Evolutionary conservation across 2,329 filamentous ascomycete species (phyloP).

Genomic region (Xenoacremonium recifei): DNA sequence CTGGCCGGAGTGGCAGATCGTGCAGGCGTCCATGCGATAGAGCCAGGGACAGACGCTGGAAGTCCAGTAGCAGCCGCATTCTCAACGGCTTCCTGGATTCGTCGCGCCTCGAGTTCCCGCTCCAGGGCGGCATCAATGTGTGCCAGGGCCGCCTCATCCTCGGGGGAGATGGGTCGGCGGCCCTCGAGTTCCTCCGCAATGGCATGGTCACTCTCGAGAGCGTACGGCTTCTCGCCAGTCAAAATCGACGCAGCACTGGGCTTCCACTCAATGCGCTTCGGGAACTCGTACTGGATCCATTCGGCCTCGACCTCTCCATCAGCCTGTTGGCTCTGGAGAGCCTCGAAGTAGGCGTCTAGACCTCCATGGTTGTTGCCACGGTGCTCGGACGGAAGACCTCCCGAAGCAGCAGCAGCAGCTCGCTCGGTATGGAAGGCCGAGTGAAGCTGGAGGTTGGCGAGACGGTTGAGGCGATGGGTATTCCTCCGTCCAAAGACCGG

Average conservation of each 20-base stretch:
- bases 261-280: slow-evolving; percentile 88
- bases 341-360: slow-evolving; percentile 88
- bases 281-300: slow-evolving; percentile 90
- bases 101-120: slow-evolving; percentile 66
- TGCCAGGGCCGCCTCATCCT: slow-evolving; percentile 63
- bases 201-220: slow-evolving; percentile 31
- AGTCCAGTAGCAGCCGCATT: slow-evolving; percentile 38
- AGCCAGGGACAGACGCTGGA: slow-evolving; percentile 38
- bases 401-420: slow-evolving; percentile 47
- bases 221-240: slow-evolving; percentile 56
- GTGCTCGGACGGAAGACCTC: slow-evolving; percentile 49
- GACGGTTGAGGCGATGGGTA: slow-evolving; percentile 52
- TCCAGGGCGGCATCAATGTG: slow-evolving; percentile 84
- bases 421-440: slow-evolving; percentile 71
- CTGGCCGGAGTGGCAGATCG: slow-evolving; percentile 43
- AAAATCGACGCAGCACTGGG: slow-evolving; percentile 54
- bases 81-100: slow-evolving; percentile 43
- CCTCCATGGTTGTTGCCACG: slow-evolving; percentile 58
- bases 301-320: slow-evolving; percentile 68
- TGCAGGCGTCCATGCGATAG: slow-evolving; percentile 40
- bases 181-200: slow-evolving; percentile 35
- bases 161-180: slow-evolving; percentile 39
- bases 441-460: slow-evolving; percentile 62
- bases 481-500: slow-evolving; percentile 61
- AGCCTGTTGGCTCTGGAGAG: slow-evolving; percentile 76